Evolutionary conservation across 2,329 filamentous ascomycete species (phyloP), one percentile per base, ranked within the genome.

Genomic region (Cadophora gregata): DNA sequence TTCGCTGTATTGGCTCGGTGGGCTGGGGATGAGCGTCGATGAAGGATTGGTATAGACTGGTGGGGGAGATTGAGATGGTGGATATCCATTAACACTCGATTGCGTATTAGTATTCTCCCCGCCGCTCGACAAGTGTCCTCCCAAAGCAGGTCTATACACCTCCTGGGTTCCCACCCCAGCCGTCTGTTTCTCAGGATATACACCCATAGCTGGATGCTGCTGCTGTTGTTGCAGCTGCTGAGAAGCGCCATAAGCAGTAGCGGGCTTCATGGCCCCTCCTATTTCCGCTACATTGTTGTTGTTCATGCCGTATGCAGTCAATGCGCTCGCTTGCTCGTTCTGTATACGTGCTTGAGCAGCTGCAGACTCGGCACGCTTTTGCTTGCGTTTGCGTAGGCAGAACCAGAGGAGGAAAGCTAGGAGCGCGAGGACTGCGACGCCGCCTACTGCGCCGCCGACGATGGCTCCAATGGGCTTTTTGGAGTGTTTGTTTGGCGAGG

Each of bases 401-500:
- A 68, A 68, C 68, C 68, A 71, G 24, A 67, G 38, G 0, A 71
- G 53, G 48, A 71, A 63, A 14, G 59, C 64, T 3, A 67, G 21
- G 2, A 62, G 10, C 1, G 61, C 66, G 8, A 70, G 21, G 16
- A 71, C 25, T 36, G 62, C 67, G 9, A 74, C 21, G 5, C 70
- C 71, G 14, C 71, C 72, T 27, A 73, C 62, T 27, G 69, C 70
- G 6, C 70, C 71, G 8, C 72, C 72, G 0, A 69, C 64, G n/a
- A 74, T 73, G 1, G 68, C 55, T 21, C 67, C 72, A n/a, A 69
- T 59, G 7, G 68, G 67, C 7, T 48, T 64, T 25, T 47, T 64
- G 24, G 59, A 61, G 47, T 51, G 21, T 65, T 63, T 55, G 63
- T 59, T 29, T 21, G 51, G 61, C 2, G 60, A 47, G 42, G 29